Evolutionary conservation across 1,284 basidiomycete genomes (phyloP), one percentile per base, ranked within the genome.

Genomic region (Chiua sp.): DNA sequence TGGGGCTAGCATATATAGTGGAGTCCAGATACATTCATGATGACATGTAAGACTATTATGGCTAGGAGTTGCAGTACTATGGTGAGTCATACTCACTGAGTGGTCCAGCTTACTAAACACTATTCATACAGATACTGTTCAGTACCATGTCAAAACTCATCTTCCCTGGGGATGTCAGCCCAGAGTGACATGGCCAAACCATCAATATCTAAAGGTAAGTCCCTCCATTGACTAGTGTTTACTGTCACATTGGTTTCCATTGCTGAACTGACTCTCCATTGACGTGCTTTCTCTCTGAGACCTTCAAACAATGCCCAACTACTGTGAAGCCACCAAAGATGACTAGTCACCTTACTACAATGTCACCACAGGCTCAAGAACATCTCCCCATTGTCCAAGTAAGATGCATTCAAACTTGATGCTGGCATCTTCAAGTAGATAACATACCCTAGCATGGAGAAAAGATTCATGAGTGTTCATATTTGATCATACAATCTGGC

Each of bases 341-440:
- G 13, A 6, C n/a, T 22, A 10, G 12, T 7, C 30, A 7, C 39
- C 51, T 8, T n/a, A 15, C 39, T 53, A 53, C n/a, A n/a, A n/a
- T n/a, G 22, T 53, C 46, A 28, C 18, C 3, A 23, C 32, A 8
- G 61, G 71, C n/a, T n/a, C n/a, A n/a, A n/a, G n/a, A 12, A 20
- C 60, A 2, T 55, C 61, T n/a, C 42, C 39, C 59, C 7, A 57
- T 59, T 2, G 50, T 68, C 54, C 6, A 66, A 70, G 42, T 72
- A 75, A 55, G 59, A 73, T 23, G 70, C 70, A 10, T 71, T 75
- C 50, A 65, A 68, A 8, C 72, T 79, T 54, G 78, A 80, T 61
- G 69, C 69, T 53, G 76, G 70, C 35, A 80, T 79, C 26, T 80
- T 81, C 71, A 72, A 76, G 57, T 75, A n/a, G 63, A 64, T 76